Evolutionary conservation across 768 basidiomycete species (phyloP).

Genomic region (Gautieria morchelliformis): DNA sequence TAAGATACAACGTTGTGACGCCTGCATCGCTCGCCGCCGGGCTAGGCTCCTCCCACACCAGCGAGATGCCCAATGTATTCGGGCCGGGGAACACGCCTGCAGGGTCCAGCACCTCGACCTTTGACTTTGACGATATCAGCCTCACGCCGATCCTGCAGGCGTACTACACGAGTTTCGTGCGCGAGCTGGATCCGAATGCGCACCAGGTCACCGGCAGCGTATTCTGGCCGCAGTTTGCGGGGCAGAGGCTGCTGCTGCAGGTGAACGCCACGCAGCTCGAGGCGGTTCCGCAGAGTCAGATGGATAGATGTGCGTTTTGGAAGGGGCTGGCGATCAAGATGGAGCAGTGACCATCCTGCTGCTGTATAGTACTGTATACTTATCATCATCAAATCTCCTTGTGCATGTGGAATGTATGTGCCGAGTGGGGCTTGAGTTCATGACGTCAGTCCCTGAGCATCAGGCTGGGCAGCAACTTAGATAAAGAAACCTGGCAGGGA

Average conservation of each 20-base stretch:
- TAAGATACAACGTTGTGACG: constrained; percentile 6
- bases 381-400: no score
- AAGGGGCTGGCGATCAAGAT: neutral
- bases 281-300: constrained; percentile 1
- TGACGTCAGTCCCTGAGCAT: no score
- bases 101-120: constrained; percentile 27
- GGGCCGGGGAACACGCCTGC: constrained; percentile 23
- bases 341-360: constrained; percentile 8
- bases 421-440: no score
- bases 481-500: no score
- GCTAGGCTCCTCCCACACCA: constrained; percentile 1
- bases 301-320: constrained; percentile 8
- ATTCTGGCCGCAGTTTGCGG: constrained; percentile 3
- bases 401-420: no score
- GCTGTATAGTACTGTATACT: no score
- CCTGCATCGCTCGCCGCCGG: neutral
- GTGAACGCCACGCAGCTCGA: constrained; percentile 8
- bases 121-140: constrained; percentile 41
- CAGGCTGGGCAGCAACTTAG: no score
- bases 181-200: constrained; percentile 28
- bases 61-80: constrained; percentile 2
- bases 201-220: constrained; percentile 40
- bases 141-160: constrained; percentile 27
- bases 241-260: constrained; percentile 3
- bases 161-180: constrained; percentile 8